Base-by-base conservation (phyloP, 441 rosid genomes). In the Geranium incanum region DNA sequence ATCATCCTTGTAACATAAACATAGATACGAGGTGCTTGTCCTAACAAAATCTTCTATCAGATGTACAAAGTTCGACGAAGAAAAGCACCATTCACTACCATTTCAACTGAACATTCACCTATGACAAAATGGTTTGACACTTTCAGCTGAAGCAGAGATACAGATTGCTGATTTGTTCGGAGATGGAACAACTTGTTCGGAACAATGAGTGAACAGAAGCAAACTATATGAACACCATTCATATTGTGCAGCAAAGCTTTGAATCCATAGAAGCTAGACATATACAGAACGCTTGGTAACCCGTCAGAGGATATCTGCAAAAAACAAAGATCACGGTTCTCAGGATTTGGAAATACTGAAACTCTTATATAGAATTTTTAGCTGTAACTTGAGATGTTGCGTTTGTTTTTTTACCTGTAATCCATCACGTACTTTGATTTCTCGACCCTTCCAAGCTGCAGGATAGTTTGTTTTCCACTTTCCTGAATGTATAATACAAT, bases 221-320 rank as follows among this genome's bases (percentile, higher is more conserved):
- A 74, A 33, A 9, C 60, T 6, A 15, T 15, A 28, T 6, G 33
- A 16, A 23, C 70, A 57, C 43, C 67, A 73, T 70, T 82, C 77
- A 91, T 67, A 91, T 69, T 7, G 85, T 75, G 84, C 98, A 94
- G 71, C 98, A 94, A 18, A 91, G 91, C 82, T 91, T 94, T 5
- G 96, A 82, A 81, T 91, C 97, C 13, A 94, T 86, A 43, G 98
- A 88, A 80, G 95, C 92, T 83, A 91, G 85, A 78, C 98, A 87
- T 67, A 89, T 89, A 84, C 89, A 86, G 79, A 93, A 88, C 64
- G 98, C 92, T 77, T 91, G 97, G 79, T 85, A 93, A 66, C 93
- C 97, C 3, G 95, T 86, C 66, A 88, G 79, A 7, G 97, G 98
- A 78, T 87, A 83, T 83, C 98, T 93, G 92, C 81, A 79, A 12